Evolutionary conservation across 1,284 basidiomycete genomes (phyloP).

Genomic region (Melampsora americana): DNA sequence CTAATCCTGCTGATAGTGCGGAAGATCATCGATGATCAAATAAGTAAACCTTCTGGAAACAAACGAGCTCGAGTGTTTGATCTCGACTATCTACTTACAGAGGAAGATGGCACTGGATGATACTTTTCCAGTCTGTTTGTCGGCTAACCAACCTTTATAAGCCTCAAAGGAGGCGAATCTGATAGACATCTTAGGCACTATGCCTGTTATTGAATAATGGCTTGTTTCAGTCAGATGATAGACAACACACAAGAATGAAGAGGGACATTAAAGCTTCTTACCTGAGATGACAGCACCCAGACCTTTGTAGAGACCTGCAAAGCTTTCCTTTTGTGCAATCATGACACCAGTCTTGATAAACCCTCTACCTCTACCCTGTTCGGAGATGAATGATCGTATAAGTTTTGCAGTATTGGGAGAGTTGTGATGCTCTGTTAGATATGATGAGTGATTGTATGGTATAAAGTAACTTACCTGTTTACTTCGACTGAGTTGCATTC

Average conservation of each 20-base stretch:
- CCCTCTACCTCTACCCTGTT: conserved; percentile 81
- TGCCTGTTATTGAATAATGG: conserved; percentile 55
- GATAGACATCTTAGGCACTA: conserved; percentile 99
- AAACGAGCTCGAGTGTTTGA: not conserved
- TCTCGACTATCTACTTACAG: conserved; percentile 48
- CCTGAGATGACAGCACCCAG: conserved; percentile 94
- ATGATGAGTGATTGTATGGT: not conserved
- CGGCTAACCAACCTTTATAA: conserved; percentile 80
- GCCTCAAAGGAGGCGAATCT: conserved; percentile 96
- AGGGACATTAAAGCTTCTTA: not conserved
- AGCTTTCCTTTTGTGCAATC: conserved; percentile 87
- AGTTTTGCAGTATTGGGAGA: not conserved
- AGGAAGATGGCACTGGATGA: conserved; percentile 69
- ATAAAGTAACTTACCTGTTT: conserved; percentile 26
- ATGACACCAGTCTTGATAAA: conserved; percentile 87
- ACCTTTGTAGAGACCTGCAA: conserved; percentile 95
- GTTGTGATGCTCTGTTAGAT: too few relatives aligned
- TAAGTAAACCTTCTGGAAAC: not conserved
- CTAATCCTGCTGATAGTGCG: conserved; percentile 69
- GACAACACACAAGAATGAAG: not conserved
- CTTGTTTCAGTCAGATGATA: not conserved
- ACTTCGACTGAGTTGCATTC: conserved; percentile 74
- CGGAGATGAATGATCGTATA: not conserved
- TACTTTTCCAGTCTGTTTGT: conserved; percentile 72
- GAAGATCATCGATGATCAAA: not conserved